A percentile compares a stretch with the other conserved stretches of the same genome.
These are phyloP conservation scores for Didymella pinodella DNA, from an alignment of 2,329 filamentous ascomycete species.

Conservation along the genomic window DNA sequence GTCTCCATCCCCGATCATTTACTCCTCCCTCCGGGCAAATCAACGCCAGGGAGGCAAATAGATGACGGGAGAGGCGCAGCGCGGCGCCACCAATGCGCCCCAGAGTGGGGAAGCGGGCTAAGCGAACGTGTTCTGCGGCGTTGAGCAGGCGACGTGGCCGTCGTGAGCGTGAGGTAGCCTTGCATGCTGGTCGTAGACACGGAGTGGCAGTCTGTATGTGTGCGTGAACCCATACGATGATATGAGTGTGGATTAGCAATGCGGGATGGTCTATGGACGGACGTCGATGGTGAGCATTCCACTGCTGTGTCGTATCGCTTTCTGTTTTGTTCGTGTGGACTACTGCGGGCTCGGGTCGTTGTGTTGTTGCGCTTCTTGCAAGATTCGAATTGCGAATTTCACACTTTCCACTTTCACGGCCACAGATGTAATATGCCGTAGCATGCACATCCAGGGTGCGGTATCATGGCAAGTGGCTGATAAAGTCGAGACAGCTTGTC, in stretches of 20 bases:
- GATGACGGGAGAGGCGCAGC: neutral
- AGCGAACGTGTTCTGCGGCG: neutral
- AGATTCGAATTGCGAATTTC: too few relatives aligned
- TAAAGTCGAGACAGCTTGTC: too few relatives aligned
- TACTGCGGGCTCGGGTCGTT: too few relatives aligned
- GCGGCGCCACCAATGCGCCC: neutral
- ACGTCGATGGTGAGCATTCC: neutral
- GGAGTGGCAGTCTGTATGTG: neutral
- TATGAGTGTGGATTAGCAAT: neutral
- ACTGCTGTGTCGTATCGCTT: too few relatives aligned
- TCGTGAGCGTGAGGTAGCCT: neutral
- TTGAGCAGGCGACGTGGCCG: neutral
- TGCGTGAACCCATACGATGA: neutral
- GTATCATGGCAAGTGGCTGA: too few relatives aligned
- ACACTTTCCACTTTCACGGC: too few relatives aligned
- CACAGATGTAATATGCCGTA: too few relatives aligned
- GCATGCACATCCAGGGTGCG: too few relatives aligned
- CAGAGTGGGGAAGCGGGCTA: neutral
- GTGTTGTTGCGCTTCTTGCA: too few relatives aligned
- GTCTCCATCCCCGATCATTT: neutral
- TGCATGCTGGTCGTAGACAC: neutral
- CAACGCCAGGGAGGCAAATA: neutral
- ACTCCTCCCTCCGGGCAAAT: neutral
- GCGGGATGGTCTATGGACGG: too few relatives aligned
- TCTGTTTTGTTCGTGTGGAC: too few relatives aligned